Conservation (phyloP, 2,329 filamentous ascomycete genomes). For the Alternaria novae-zelandiae region DNA sequence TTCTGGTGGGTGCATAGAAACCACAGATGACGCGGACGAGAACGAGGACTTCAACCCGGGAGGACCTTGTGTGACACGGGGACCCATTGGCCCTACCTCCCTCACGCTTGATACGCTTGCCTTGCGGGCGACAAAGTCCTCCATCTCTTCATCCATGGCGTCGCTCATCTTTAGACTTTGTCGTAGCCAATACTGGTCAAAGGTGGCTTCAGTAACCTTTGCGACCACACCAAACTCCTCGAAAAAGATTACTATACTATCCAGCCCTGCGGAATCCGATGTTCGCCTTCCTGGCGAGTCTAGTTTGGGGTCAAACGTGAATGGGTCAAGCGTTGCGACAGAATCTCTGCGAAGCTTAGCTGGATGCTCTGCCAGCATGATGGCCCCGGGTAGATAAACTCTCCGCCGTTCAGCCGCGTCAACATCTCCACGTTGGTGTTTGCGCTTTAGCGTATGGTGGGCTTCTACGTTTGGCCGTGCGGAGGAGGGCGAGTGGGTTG, state of each 20-base stretch:
- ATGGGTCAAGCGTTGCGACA: conserved; percentile 49
- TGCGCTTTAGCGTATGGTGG: background rate
- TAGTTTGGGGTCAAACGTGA: conserved; percentile 33
- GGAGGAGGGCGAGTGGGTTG: conserved; percentile 6
- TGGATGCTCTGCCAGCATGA: conserved; percentile 44
- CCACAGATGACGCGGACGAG: conserved; percentile 29
- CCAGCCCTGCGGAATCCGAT: conserved; percentile 38
- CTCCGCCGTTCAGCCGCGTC: conserved; percentile 9
- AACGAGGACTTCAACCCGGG: conserved; percentile 26
- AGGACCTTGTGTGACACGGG: conserved; percentile 8
- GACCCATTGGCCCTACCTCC: conserved; percentile 12
- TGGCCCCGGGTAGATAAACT: conserved; percentile 52
- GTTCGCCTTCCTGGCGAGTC: conserved; percentile 22
- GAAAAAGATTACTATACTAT: conserved; percentile 53
- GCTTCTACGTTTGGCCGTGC: conserved; percentile 21
- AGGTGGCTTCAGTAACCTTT: conserved; percentile 30
- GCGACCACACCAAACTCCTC: conserved; percentile 47
- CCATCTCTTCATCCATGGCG: background rate
- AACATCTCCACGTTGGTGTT: background rate
- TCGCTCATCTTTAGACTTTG: background rate
- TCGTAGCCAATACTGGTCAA: conserved; percentile 44
- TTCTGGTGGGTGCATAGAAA: conserved; percentile 15
- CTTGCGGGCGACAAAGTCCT: background rate
- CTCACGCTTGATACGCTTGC: conserved; percentile 14
- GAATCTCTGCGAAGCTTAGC: conserved; percentile 48